A percentile compares a stretch with the other conserved stretches of the same genome.
These are phyloP conservation scores for Darksidea phi DNA, from an alignment of 495 filamentous ascomycete species.

Conservation along the genomic window DNA sequence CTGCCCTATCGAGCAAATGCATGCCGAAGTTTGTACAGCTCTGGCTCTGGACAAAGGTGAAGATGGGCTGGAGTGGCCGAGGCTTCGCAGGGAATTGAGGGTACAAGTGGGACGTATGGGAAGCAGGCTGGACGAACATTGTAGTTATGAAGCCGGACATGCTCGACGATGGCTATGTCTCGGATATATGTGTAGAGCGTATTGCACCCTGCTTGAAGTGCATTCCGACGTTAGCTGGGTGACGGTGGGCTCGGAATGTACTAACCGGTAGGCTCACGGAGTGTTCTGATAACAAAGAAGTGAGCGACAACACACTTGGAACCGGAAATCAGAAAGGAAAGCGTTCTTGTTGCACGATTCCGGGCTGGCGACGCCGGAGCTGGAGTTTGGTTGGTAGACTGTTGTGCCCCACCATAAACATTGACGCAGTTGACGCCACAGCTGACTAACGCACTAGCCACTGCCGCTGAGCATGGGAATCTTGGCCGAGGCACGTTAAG, in stretches of 20 bases:
- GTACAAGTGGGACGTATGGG: constrained; percentile 37
- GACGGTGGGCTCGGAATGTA: constrained; percentile 29
- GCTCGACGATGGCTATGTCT: constrained; percentile 22
- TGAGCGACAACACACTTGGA: constrained; percentile 9
- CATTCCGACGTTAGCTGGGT: constrained; percentile 42
- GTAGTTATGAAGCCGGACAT: constrained; percentile 71
- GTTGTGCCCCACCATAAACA: constrained; percentile 18
- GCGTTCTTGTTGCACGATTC: background rate
- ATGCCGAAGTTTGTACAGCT: constrained; percentile 36
- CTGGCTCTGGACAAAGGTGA: constrained; percentile 39
- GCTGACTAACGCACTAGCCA: background rate
- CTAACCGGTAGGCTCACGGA: constrained; percentile 1
- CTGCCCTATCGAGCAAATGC: constrained; percentile 5
- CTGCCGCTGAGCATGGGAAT: background rate
- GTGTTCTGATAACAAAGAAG: constrained; percentile 1
- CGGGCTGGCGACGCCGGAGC: background rate
- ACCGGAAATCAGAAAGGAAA: constrained; percentile 3
- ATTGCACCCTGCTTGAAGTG: constrained; percentile 9
- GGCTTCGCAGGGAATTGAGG: constrained; percentile 33
- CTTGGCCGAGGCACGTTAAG: too few relatives aligned
- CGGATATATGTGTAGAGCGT: constrained; percentile 9
- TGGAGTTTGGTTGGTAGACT: background rate
- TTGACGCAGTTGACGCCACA: background rate
- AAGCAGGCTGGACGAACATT: constrained; percentile 60
- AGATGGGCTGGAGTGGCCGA: constrained; percentile 42